Percentiles rank a stretch among this genome's conserved stretches.
Conservation (phyloP, 208 protist species). For the Leishmania major region DNA sequence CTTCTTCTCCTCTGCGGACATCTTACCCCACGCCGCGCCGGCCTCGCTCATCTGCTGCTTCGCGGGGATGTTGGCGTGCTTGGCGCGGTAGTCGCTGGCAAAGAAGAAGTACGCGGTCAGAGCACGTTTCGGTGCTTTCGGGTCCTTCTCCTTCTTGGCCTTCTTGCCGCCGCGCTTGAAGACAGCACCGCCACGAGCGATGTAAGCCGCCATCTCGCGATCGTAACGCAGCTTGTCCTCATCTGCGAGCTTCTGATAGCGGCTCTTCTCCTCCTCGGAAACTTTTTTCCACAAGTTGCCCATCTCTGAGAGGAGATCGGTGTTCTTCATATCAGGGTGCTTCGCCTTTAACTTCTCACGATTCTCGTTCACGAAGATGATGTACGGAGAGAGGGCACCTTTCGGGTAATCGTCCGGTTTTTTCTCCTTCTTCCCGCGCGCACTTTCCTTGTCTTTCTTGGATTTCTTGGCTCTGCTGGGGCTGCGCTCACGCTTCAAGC, state of each 20-base stretch:
- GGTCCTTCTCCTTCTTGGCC: conserved; percentile 80
- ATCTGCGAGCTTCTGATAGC: conserved; percentile 75
- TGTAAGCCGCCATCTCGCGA: conserved; percentile 75
- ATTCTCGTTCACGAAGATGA: conserved; percentile 80
- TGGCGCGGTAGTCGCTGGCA: conserved; percentile 62
- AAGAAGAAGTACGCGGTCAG: conserved; percentile 87
- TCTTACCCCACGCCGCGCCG: conserved; percentile 66
- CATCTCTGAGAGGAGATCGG: conserved; percentile 67
- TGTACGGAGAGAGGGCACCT: conserved; percentile 67
- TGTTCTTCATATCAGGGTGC: conserved; percentile 72
- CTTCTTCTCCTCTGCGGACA: conserved; percentile 73
- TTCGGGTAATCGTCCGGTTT: conserved; percentile 90
- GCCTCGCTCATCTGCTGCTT: conserved; percentile 71
- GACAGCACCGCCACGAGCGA: conserved; percentile 55
- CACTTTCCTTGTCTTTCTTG: conserved; percentile 32
- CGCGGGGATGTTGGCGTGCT: conserved; percentile 55
- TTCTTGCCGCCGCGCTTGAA: conserved; percentile 60
- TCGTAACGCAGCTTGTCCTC: conserved; percentile 84
- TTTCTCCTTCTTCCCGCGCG: conserved; percentile 61
- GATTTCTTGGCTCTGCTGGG: conserved; percentile 31
- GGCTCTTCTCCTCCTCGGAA: conserved; percentile 68
- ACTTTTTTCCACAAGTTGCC: conserved; percentile 66
- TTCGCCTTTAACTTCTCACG: conserved; percentile 67
- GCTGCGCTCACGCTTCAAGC: conserved; percentile 51
- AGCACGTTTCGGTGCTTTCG: conserved; percentile 83